Percentiles rank a stretch among this genome's conserved stretches.
Evolutionary conservation across 495 filamentous ascomycete species (phyloP).

Genomic region (Thermochaetoides thermophila): DNA sequence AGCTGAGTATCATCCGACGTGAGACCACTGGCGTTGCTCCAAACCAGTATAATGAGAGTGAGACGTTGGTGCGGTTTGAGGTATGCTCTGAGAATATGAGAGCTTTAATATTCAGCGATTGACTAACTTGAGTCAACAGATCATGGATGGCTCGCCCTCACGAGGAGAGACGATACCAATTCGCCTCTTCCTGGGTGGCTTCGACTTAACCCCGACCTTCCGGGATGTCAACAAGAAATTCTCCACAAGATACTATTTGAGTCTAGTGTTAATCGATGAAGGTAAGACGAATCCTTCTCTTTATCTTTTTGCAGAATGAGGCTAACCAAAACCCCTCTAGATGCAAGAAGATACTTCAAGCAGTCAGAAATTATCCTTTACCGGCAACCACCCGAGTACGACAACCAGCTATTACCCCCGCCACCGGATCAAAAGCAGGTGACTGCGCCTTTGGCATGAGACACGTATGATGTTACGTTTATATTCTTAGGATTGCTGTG

Average conservation of each 20-base stretch:
- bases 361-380: constrained; percentile 97
- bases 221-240: constrained; percentile 99
- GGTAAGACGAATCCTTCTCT: constrained; percentile 38
- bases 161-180: constrained; percentile 98
- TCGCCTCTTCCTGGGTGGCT: constrained; percentile 90
- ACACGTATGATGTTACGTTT: too few species aligned
- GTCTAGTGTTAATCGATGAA: constrained; percentile 92
- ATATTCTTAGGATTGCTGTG: too few species aligned
- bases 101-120: not conserved
- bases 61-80: constrained; percentile 96
- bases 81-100: constrained; percentile 37
- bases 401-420: constrained; percentile 16
- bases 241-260: constrained; percentile 94
- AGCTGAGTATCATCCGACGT: constrained; percentile 90
- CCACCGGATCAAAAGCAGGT: constrained; percentile 14
- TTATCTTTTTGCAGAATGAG: not conserved
- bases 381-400: constrained; percentile 71
- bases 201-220: constrained; percentile 96
- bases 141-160: constrained; percentile 97
- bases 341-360: constrained; percentile 96
- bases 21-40: constrained; percentile 96
- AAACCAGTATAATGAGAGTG: constrained; percentile 99
- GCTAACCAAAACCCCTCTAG: constrained; percentile 29
- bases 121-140: constrained; percentile 34
- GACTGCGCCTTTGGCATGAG: constrained; percentile 13